Percentiles rank a stretch among this genome's conserved stretches.
These are phyloP conservation scores for Pinus taeda DNA, from an alignment of 75 land plant species.

Conservation along the genomic window DNA sequence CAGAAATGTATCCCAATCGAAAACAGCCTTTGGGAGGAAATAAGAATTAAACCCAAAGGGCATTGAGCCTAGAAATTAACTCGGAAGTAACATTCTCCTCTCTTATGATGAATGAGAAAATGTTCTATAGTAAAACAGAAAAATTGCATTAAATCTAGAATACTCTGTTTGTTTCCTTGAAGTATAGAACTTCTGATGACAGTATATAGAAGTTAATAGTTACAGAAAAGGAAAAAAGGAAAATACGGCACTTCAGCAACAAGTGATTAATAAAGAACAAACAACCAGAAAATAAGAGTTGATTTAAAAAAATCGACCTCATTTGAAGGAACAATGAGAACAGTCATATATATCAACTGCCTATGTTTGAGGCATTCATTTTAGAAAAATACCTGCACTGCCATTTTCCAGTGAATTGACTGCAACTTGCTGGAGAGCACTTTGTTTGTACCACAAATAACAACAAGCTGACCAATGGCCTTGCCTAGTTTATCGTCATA, in stretches of 20 bases:
- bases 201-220: too few species aligned
- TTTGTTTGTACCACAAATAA: conserved; percentile 91
- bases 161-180: too few species aligned
- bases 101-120: too few species aligned
- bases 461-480: conserved; percentile 80
- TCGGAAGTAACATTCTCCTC: too few species aligned
- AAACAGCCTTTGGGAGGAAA: background rate
- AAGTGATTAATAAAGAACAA: background rate
- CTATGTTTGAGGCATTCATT: background rate
- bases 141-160: too few species aligned
- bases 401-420: conserved; percentile 71
- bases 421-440: conserved; percentile 69
- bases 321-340: background rate
- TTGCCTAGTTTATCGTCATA: conserved; percentile 63
- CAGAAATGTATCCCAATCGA: background rate
- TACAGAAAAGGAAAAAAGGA: too few species aligned
- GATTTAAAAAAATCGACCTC: background rate
- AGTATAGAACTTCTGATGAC: too few species aligned
- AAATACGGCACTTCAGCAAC: background rate
- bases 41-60: too few species aligned
- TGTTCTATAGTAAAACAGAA: too few species aligned
- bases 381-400: conserved; percentile 71
- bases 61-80: too few species aligned
- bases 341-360: too few species aligned
- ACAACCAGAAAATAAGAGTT: background rate